Base-by-base conservation (phyloP, 306 rosid genomes). In the Purshia tridentata region DNA sequence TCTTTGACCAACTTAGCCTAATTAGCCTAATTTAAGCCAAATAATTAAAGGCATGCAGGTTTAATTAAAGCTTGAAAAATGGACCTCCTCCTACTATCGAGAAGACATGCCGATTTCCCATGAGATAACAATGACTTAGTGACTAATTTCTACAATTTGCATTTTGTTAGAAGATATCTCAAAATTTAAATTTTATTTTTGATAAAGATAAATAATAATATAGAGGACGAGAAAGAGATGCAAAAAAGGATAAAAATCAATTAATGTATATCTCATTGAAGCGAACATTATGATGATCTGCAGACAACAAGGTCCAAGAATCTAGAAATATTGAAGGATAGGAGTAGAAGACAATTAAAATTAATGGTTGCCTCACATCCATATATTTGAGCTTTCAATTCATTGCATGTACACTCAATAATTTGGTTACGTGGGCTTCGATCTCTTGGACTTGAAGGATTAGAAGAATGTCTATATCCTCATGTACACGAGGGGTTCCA, bases 401-500 rank as follows among this genome's bases (percentile, higher is more conserved):
- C 80, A 72, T 66, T 71, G n/a, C n/a, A n/a, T n/a, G 82, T 48
- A 72, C 64, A 56, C 37, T 77, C 85, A 84, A 85, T 81, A 68
- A 67, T 74, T 80, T 50, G 41, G 53, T 72, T 56, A 1, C 35
- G 83, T 78, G 83, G 88, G 78, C 72, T 58, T 74, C 58, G 9
- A 67, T 42, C 50, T 74, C 19, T 58, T 53, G 16, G 75, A 76
- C 35, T 50, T 67, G 52, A 67, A 74, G 74, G 79, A 74, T 52
- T 67, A 50, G 69, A 77, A 76, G 82, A 81, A 83, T 77, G 83
- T 78, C 84, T 75, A 74, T 75, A 74, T 73, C 58, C 11, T 70
- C 44, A 69, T 74, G 78, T 61, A 76, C 84, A 87, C 84, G 85
- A 76, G 85, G 60, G 82, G 76, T n/a, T 74, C 61, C 12, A 3